Evolutionary conservation across 805 yeast species (phyloP).

Genomic region (Candida insectorum): DNA sequence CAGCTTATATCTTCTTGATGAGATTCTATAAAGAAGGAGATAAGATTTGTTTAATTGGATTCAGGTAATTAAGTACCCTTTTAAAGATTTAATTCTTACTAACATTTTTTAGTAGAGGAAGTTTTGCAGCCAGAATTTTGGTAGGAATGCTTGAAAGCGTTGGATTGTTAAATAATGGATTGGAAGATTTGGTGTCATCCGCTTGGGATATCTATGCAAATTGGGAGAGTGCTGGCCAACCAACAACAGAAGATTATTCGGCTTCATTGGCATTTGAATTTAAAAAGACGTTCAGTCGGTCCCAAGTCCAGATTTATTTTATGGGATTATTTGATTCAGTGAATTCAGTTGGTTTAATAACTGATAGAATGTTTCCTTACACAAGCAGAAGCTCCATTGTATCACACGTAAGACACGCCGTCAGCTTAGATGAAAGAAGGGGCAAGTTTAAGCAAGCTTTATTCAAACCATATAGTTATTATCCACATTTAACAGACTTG

Average conservation of each 20-base stretch:
- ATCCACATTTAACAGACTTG: slow-evolving; percentile 4
- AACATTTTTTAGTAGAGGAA: slow-evolving; percentile 44
- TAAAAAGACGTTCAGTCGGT: slow-evolving; percentile 49
- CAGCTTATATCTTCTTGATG: slow-evolving; percentile 55
- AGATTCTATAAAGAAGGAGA: slow-evolving; percentile 48
- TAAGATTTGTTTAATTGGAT: slow-evolving; percentile 55
- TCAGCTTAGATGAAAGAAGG: slow-evolving; percentile 64
- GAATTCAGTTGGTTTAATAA: slow-evolving; percentile 59
- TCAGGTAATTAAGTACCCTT: slow-evolving; percentile 27
- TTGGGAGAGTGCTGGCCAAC: slow-evolving; percentile 63
- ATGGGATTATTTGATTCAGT: slow-evolving; percentile 72
- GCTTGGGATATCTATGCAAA: slow-evolving; percentile 63
- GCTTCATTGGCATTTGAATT: slow-evolving; percentile 51
- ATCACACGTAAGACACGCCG: slow-evolving; percentile 62
- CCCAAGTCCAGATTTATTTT: slow-evolving; percentile 45
- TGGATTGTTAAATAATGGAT: slow-evolving; percentile 55
- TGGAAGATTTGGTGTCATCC: slow-evolving; percentile 51
- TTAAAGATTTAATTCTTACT: background rate
- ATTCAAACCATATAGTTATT: slow-evolving; percentile 31
- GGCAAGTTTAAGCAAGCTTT: slow-evolving; percentile 59
- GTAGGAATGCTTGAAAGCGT: slow-evolving; percentile 64
- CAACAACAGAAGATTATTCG: slow-evolving; percentile 39
- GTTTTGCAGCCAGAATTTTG: slow-evolving; percentile 60
- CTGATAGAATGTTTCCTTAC: slow-evolving; percentile 58
- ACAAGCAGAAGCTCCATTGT: slow-evolving; percentile 50